Evolutionary conservation across 192 early-diverging fungal genomes (phyloP).

Genomic region (Backusella sp.): DNA sequence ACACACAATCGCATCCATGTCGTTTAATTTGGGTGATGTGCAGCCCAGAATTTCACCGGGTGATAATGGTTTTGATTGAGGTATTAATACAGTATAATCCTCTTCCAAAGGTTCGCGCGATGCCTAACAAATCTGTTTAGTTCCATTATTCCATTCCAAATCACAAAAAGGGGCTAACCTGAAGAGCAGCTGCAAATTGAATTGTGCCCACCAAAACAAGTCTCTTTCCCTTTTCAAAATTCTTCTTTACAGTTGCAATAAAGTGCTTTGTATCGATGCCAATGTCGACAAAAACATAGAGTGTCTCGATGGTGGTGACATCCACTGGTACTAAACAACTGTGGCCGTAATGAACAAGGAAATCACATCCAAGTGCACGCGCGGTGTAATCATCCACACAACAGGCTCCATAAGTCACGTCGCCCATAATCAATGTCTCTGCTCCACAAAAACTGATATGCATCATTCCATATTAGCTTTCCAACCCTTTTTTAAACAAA

Average conservation of each 20-base stretch:
- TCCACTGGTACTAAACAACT: slow-evolving; percentile 94
- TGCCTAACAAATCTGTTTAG: slow-evolving; percentile 16
- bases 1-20: slow-evolving; percentile 77
- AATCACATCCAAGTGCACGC: slow-evolving; percentile 89
- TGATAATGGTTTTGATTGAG: slow-evolving; percentile 92
- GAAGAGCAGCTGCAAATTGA: slow-evolving; percentile 91
- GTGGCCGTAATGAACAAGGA: slow-evolving; percentile 98
- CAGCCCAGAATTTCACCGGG: slow-evolving; percentile 97
- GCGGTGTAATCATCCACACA: slow-evolving; percentile 98
- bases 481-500: not conserved
- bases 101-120: slow-evolving; percentile 58
- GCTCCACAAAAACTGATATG: slow-evolving; percentile 66
- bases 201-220: slow-evolving; percentile 90
- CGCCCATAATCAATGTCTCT: slow-evolving; percentile 96
- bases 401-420: slow-evolving; percentile 99
- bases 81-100: slow-evolving; percentile 72
- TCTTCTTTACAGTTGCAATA: slow-evolving; percentile 81
- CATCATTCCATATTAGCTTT: not conserved
- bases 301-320: slow-evolving; percentile 89
- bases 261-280: slow-evolving; percentile 93
- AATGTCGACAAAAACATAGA: slow-evolving; percentile 99
- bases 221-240: slow-evolving; percentile 76
- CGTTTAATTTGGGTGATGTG: slow-evolving; percentile 81
- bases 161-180: slow-evolving; percentile 40
- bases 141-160: no score